Evolutionary conservation across 345 rosid species (phyloP).

Genomic region (Bretschneidera sinensis): DNA sequence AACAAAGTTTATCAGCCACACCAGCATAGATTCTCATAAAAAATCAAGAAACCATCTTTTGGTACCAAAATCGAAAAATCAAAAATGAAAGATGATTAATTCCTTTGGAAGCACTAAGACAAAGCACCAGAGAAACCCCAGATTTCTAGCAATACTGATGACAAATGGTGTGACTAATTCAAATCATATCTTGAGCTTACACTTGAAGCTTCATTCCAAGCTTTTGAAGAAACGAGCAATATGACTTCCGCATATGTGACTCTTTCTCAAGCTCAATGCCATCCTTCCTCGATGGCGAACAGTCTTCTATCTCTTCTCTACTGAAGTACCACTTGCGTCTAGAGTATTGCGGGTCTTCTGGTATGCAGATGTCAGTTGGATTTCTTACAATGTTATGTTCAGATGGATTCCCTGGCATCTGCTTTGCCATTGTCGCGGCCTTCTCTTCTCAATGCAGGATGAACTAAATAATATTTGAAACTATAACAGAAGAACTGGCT

Average conservation of each 20-base stretch:
- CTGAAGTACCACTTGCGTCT: constrained; percentile 41
- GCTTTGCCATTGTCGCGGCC: constrained; percentile 26
- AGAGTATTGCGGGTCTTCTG: constrained; percentile 27
- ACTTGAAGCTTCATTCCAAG: constrained; percentile 58
- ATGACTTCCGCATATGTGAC: constrained; percentile 41
- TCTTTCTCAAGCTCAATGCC: constrained; percentile 47
- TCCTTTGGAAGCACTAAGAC: constrained; percentile 12
- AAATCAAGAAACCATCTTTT: too few species aligned
- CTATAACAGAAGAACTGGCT: too few species aligned
- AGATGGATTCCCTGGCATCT: constrained; percentile 26
- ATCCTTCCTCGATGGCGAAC: constrained; percentile 55
- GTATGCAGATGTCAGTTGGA: constrained; percentile 13
- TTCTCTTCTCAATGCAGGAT: constrained; percentile 9
- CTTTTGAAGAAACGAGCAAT: constrained; percentile 46
- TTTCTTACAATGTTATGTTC: constrained; percentile 21
- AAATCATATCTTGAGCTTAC: constrained; percentile 35
- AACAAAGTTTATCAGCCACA: constrained; percentile 23
- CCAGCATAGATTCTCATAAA: constrained; percentile 19
- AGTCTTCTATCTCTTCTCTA: constrained; percentile 46
- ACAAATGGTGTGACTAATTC: neutral
- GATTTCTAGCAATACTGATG: neutral
- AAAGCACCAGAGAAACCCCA: constrained; percentile 10
- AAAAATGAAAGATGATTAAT: too few species aligned
- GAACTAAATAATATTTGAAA: neutral
- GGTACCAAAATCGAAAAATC: too few species aligned